Conservation (phyloP, 495 filamentous ascomycete species). For the Polyplosphaeria fusca region DNA sequence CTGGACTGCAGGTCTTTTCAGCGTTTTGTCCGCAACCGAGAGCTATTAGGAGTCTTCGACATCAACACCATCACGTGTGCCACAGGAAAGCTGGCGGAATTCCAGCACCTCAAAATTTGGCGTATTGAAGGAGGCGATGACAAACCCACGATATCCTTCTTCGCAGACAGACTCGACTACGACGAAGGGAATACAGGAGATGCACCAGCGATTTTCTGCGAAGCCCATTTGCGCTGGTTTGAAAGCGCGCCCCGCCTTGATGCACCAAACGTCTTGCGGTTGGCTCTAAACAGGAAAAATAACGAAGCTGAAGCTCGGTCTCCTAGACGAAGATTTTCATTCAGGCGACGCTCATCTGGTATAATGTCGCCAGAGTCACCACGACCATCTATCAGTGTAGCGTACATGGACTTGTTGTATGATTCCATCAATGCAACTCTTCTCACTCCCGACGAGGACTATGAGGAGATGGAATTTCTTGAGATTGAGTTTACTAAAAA, state of each 20-base stretch:
- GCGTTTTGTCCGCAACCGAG: slow-evolving; percentile 2
- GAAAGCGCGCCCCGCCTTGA: neutral
- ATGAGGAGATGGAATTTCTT: neutral
- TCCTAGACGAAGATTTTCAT: neutral
- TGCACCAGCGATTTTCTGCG: neutral
- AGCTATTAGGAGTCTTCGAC: neutral
- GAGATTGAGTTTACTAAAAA: slow-evolving; percentile 2
- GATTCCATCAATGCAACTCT: neutral
- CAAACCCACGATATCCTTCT: neutral
- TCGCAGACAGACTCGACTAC: slow-evolving; percentile 1
- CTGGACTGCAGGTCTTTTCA: neutral
- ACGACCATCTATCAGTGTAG: neutral
- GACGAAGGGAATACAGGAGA: neutral
- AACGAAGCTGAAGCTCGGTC: neutral
- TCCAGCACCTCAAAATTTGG: slow-evolving; percentile 1
- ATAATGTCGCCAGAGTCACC: neutral
- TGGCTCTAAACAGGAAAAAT: neutral
- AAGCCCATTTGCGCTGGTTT: neutral
- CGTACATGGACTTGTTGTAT: neutral
- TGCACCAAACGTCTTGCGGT: neutral
- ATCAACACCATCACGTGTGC: neutral
- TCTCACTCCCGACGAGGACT: neutral
- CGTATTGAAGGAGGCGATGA: neutral
- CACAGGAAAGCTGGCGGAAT: neutral
- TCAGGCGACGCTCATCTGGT: neutral